phyloP scores from a whole-genome alignment of 805 yeast genomes.

The Cyberlindnera euphorbiae region DNA sequence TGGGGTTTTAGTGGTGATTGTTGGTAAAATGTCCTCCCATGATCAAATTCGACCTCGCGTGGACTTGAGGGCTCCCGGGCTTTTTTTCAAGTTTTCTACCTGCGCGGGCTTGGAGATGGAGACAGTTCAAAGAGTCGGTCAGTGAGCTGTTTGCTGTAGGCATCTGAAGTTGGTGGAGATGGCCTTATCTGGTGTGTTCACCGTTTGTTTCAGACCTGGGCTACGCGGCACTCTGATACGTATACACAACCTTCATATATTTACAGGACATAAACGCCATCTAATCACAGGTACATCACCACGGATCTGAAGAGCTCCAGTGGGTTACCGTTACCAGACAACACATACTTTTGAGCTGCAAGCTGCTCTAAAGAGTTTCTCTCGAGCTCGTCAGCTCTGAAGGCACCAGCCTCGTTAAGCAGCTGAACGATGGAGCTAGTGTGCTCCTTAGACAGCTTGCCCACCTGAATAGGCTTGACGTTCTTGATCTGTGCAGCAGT shows the following conservation, averaged over 20 bases:
- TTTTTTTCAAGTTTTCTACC: background rate
- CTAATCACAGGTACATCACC: conserved; percentile 18
- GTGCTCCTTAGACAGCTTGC: conserved; percentile 42
- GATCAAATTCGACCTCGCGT: no score
- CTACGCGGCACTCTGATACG: no score
- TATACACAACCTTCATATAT: no score
- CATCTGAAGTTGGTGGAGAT: no score
- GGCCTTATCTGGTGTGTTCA: no score
- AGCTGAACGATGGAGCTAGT: conserved; percentile 37
- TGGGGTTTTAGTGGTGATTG: background rate
- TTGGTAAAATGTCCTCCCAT: background rate
- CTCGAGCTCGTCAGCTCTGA: conserved; percentile 31
- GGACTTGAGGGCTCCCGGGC: no score
- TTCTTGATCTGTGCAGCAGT: conserved; percentile 44
- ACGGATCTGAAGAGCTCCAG: conserved; percentile 23
- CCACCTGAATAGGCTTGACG: conserved; percentile 37
- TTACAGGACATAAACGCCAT: conserved; percentile 3
- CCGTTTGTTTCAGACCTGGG: no score
- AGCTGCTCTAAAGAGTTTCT: conserved; percentile 32
- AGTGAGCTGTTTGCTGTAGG: no score
- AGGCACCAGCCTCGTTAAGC: conserved; percentile 35
- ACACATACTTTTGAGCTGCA: conserved; percentile 44
- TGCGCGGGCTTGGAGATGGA: background rate
- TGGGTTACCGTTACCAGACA: conserved; percentile 67
- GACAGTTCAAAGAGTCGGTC: no score